Conservation (phyloP, 2,329 filamentous ascomycete genomes). For the Neopestalotiopsis sp. region DNA sequence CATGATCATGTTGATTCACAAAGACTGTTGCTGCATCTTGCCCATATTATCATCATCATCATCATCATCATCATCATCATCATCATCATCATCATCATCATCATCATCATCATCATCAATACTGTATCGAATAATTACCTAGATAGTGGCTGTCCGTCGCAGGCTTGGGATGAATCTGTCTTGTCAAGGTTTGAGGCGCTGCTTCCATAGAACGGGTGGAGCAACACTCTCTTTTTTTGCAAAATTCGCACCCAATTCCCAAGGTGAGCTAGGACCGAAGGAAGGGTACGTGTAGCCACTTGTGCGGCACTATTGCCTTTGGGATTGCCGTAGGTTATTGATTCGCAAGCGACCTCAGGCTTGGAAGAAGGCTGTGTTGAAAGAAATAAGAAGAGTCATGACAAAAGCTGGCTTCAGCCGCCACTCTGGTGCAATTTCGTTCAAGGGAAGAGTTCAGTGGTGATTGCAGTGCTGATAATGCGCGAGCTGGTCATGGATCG, state of each 20-base stretch:
- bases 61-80: not conserved
- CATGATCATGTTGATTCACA: not conserved
- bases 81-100: not conserved
- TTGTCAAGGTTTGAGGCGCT: slow-evolving; percentile 14
- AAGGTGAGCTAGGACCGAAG: not conserved
- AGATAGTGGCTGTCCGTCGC: not conserved
- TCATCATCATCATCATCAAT: not conserved
- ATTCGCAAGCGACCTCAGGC: slow-evolving; percentile 12
- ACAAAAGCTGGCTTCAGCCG: not conserved
- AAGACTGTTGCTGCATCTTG: not conserved
- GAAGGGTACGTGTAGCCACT: not conserved
- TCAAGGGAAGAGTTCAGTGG: not conserved
- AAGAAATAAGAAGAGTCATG: not conserved
- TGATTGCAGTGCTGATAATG: not conserved
- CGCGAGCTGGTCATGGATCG: not conserved
- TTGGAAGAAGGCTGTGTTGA: slow-evolving; percentile 17
- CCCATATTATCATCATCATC: not conserved
- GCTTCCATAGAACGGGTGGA: not conserved
- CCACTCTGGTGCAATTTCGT: not conserved
- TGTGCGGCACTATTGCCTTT: not conserved
- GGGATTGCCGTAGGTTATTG: not conserved
- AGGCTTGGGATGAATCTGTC: slow-evolving; percentile 5
- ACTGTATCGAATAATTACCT: not conserved
- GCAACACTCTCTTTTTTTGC: not conserved
- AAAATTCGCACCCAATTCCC: not conserved